Evolutionary conservation across 169 alveolate species (phyloP), one percentile per base, ranked within the genome.

Genomic region (Plasmodium yoelii): DNA sequence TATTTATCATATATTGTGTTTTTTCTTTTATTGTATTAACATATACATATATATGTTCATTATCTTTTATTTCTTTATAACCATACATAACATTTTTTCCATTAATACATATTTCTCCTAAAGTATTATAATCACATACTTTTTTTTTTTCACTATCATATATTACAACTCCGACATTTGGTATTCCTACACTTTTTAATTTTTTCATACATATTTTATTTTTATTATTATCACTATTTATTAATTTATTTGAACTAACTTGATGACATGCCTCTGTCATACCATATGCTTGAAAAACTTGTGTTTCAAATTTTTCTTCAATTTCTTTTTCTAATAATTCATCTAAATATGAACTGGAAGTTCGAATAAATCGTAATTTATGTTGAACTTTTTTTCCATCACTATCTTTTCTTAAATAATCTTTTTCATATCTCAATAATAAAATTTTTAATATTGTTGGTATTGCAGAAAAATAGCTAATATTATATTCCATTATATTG

Each of bases 181-280:
- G 84, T 19, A 82, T 82, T 5, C 90, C 90, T 3, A 82, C 90
- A 82, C 90, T 82, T 82, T 82, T 82, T 47, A 53, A 82, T 42
- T 82, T 82, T 61, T 82, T 82, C 42, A 34, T 34, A 67, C 24
- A 19, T 28, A 39, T 53, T 56, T 13, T 0, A 22, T 28, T 42
- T 7, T 56, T n/a, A 2, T 82, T 28, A 28, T 7, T 34, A 15
- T 82, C 18, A 28, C 26, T 42, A 9, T 13, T 42, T 24, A 63
- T 75, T 26, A 61, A 55, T 28, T 55, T 82, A 44, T 82, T 82
- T 18, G 90, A 42, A 42, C 90, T 82, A 2, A 82, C 90, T 59
- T 82, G 90, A 44, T 82, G 90, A 53, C 90, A 82, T 19, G 90
- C 90, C 49, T 82, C 90, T 13, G 90, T 82, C 90, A 82, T 82